Evolutionary conservation across 2,329 filamentous ascomycete genomes (phyloP).

Genomic region (Diaporthe amygdali): DNA sequence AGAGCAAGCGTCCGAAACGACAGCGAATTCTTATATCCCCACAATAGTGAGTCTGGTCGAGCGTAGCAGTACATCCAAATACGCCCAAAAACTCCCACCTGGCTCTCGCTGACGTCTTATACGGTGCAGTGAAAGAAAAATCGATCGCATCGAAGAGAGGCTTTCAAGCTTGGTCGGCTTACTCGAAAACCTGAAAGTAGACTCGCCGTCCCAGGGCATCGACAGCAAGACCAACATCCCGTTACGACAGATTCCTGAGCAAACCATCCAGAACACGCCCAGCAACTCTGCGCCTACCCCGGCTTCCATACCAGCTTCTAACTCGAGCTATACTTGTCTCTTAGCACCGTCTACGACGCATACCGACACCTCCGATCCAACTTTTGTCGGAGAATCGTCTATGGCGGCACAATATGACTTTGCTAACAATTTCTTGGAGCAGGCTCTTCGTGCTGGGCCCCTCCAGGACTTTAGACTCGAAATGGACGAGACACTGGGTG

Average conservation of each 20-base stretch:
- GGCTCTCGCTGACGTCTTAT: not conserved
- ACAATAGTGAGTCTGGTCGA: slow-evolving; percentile 42
- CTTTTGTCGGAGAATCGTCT: slow-evolving; percentile 51
- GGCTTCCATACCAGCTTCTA: not conserved
- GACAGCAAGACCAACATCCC: not conserved
- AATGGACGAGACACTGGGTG: slow-evolving; percentile 40
- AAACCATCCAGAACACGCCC: not conserved
- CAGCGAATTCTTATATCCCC: slow-evolving; percentile 42
- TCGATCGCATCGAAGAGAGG: slow-evolving; percentile 42
- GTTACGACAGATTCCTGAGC: not conserved
- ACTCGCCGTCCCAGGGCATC: slow-evolving; percentile 25
- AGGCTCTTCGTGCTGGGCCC: slow-evolving; percentile 33
- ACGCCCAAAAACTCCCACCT: not conserved
- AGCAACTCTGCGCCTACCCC: not conserved
- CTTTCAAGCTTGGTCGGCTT: slow-evolving; percentile 40
- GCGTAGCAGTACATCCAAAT: not conserved
- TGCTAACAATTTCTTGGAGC: slow-evolving; percentile 49
- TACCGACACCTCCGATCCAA: slow-evolving; percentile 32
- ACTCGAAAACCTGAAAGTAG: slow-evolving; percentile 39
- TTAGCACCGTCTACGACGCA: slow-evolving; percentile 18
- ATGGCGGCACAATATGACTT: slow-evolving; percentile 52
- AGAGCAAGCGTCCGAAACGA: slow-evolving; percentile 40
- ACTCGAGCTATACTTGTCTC: slow-evolving; percentile 23
- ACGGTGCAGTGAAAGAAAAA: slow-evolving; percentile 40
- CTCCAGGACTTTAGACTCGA: slow-evolving; percentile 36